phyloP scores from a whole-genome alignment of 768 basidiomycete species.

The Russula emetica region DNA sequence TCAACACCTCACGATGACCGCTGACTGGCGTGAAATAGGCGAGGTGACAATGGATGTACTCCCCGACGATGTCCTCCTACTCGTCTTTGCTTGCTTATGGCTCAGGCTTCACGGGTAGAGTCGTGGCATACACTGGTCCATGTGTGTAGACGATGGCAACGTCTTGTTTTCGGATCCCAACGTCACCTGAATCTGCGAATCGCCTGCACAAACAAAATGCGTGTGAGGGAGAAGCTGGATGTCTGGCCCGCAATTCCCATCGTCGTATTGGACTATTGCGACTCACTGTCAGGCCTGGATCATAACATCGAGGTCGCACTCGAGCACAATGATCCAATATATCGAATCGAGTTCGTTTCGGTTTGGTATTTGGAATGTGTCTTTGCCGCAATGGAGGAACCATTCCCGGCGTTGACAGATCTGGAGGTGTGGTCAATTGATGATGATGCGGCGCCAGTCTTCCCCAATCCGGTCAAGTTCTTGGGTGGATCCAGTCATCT shows the following conservation, averaged over 20 bases:
- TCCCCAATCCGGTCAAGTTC: not conserved
- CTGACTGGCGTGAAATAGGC: not conserved
- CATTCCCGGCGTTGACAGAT: not conserved
- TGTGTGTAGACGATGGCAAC: not conserved
- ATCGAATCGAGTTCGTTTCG: not conserved
- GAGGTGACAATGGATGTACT: not conserved
- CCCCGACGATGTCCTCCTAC: not conserved
- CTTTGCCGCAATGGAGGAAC: not conserved
- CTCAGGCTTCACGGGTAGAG: not conserved
- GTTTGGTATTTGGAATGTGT: not conserved
- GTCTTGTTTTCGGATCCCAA: not conserved
- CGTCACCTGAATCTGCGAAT: not conserved
- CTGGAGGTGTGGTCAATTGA: not conserved
- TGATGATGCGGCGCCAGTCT: not conserved
- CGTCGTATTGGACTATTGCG: not conserved
- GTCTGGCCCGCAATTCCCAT: not conserved
- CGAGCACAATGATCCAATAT: not conserved
- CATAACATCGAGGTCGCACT: not conserved
- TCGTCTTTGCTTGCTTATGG: not conserved
- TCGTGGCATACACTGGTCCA: not conserved
- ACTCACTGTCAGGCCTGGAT: not conserved
- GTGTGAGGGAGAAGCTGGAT: not conserved
- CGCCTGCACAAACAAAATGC: not conserved
- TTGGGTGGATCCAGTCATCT: not conserved
- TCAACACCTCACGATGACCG: not conserved